Evolutionary conservation across 2,329 filamentous ascomycete genomes (phyloP), one percentile per base, ranked within the genome.

Genomic region (Chaetomium sp.): DNA sequence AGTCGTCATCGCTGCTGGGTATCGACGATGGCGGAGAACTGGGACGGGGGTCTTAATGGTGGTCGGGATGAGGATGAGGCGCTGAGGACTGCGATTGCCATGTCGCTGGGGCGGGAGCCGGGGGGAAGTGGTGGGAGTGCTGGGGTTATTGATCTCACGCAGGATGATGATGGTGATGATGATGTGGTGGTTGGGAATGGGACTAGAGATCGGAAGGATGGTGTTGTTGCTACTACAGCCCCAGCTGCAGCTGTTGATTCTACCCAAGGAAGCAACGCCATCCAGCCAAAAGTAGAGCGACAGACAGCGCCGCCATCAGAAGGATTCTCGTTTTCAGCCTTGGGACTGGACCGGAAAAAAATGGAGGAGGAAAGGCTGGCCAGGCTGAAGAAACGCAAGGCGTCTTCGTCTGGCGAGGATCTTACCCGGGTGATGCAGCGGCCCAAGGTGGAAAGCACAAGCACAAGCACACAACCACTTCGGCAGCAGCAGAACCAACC

Each of bases 351-450:
- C 72, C 81, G 91, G 38, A 89, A 85, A 70, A 80, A 83, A 52
- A 94, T 96, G 89, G 92, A 96, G 69, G 77, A 85, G 64, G 90
- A 95, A 67, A 84, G 92, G 42, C 78, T 95, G 11, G 85, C 82
- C 27, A 80, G 91, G 62, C 69, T 84, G 41, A 77, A 78, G 44
- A 88, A 91, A 69, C 79, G 68, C 19, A 69, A 68, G 46, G 64
- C 61, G 5, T 43, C 58, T 8, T 58, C 58, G 6, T 59, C 58
- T 36, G 45, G 52, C 6, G 55, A 52, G 5, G 46, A 48, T 3
- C 14, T 38, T 10, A 14, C 45, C 5, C 56, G 57, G 37, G 59
- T 57, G 8, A 14, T n/a, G 9, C 62, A 62, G 43, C 58, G 61
- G 6, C 49, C 46, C 6, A 60, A 55, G 48, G 52, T 19, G 1